Base-by-base conservation (phyloP, 176 grass and related monocot genomes). In the Dendrocalamus sinicus region DNA sequence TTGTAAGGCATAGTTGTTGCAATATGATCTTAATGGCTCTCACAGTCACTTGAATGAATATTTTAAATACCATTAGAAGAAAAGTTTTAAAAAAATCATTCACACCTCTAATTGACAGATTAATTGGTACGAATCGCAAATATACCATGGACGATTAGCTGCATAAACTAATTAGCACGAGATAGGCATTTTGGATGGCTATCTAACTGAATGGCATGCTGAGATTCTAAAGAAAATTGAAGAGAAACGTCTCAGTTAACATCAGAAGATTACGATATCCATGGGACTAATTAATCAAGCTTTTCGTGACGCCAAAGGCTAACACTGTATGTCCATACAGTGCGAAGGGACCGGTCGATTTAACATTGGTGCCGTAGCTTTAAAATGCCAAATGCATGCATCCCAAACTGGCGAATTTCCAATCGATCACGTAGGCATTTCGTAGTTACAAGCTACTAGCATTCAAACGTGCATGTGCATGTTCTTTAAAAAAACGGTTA, bases 121-220 rank as follows among this genome's bases (percentile, higher is more conserved):
- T 64, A 79, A 50, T 90, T 83, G 43, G 14, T 41, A 76, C 60
- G 51, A 62, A 48, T 52, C 43, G 1, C 75, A 44, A 61, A 58
- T 66, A 66, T 66, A 35, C 79, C 51, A 87, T 79, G 47, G 48
- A 47, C 1, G 57, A 60, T 67, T 82, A 73, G 48, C 22, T 78
- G 51, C 32, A 65, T 67, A 78, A 65, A 72, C 14, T 67, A 40
- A 12, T 30, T 28, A 7, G 8, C 22, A 0, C 12, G 30, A 66
- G 30, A 65, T 30, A 73, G 17, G 67, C 67, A 69, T 90, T 90
- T 75, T 68, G 66, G 82, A 66, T 87, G 84, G 73, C 86, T 78
- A 90, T 82, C 74, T 83, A 55, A 81, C 73, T 19, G 70, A 90
- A 90, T 52, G 74, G 81, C 48, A 61, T 8, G 79, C 39, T 73